Conservation (phyloP, 2,329 filamentous ascomycete genomes). For the Aspergillaceae sp. region DNA sequence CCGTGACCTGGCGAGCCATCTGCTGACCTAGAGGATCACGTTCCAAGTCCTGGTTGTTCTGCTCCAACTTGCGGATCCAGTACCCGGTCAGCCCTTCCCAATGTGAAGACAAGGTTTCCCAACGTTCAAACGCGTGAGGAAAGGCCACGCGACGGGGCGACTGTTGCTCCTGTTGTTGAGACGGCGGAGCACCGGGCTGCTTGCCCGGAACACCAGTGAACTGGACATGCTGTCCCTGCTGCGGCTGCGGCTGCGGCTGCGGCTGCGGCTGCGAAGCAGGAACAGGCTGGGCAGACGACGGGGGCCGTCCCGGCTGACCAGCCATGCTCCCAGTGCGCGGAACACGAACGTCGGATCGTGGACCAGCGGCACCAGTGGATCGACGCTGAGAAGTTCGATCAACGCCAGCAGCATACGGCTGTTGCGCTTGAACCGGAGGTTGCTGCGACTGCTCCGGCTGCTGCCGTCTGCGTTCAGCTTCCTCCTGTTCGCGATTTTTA, state of each 20-base stretch:
- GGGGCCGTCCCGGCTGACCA: conserved; percentile 9
- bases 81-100: conserved; percentile 97
- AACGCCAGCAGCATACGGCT: conserved; percentile 6
- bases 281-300: conserved; percentile 12
- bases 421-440: conserved; percentile 4
- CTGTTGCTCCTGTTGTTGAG: conserved; percentile 22
- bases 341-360: neutral
- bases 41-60: conserved; percentile 78
- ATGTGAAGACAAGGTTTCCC: conserved; percentile 93
- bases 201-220: conserved; percentile 11
- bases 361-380: neutral
- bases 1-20: conserved; percentile 86
- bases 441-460: conserved; percentile 24
- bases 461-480: conserved; percentile 38
- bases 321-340: neutral
- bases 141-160: conserved; percentile 57
- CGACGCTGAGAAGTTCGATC: neutral
- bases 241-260: conserved; percentile 11
- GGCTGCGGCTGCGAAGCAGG: conserved; percentile 20
- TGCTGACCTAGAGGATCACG: conserved; percentile 77
- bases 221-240: conserved; percentile 16
- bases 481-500: conserved; percentile 43
- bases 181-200: conserved; percentile 14
- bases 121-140: conserved; percentile 93
- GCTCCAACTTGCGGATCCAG: conserved; percentile 88